Base-by-base conservation (phyloP, 192 early-diverging fungal genomes). In the Umbelopsis vinacea region DNA sequence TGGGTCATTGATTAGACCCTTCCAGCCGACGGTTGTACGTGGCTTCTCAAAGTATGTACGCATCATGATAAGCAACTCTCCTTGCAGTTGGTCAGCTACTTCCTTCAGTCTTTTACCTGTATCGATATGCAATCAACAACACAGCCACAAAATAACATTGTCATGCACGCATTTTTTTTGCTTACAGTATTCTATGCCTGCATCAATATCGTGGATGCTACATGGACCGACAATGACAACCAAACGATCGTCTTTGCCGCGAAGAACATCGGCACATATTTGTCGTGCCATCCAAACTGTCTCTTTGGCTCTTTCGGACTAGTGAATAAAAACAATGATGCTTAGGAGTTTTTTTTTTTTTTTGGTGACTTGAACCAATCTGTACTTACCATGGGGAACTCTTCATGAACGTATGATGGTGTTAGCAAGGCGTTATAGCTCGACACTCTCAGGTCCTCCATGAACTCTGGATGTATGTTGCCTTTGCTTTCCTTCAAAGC, bases 41-140 rank as follows among this genome's bases (percentile, higher is more conserved):
- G 97, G 97, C 85, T 98, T 98, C 76, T 98, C 97, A 89, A 98
- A 97, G 89, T 98, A 98, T 60, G 93, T 90, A 50, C 97, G 88
- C 97, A 98, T 98, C 71, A 98, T 84, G 73, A 98, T 92, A 43
- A 92, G 82, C 72, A 98, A 74, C 14, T 96, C 93, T 43, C 89
- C 88, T 52, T 88, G 81, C 67, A 91, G 80, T 66, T 84, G 76
- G 35, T 92, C 90, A n/a, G 67, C 66, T 1, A 69, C 69, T 21
- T 54, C 38, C 19, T 71, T 43, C 10, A 79, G 60, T 17, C 48
- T 37, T 21, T 68, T 69, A 52, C 72, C 77, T 79, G 66, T 8
- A 54, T 38, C 2, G 10, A 43, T 29, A 40, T 15, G 29, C 29
- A 37, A 23, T 72, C 46, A n/a, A 46, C 6, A 45, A 24, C 22